Conservation (phyloP, 352 stramenopile species). For the Globisporangium nagaii region DNA sequence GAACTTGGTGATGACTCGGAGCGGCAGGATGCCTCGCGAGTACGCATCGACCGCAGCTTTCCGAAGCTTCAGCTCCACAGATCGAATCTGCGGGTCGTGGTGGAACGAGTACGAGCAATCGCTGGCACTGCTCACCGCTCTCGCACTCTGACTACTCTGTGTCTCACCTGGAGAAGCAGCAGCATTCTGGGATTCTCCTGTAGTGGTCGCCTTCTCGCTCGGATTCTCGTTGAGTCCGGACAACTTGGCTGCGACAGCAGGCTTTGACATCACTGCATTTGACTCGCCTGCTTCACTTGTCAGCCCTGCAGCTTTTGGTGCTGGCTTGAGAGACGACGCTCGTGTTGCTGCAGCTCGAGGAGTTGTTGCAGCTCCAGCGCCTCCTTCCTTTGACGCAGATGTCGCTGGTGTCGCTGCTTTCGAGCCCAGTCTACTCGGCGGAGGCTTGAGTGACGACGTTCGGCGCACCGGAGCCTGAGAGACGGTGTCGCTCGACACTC, state of each 20-base stretch:
- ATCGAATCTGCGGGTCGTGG: constrained; percentile 68
- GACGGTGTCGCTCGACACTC: not conserved
- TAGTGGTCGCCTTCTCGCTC: not conserved
- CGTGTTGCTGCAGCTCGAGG: not conserved
- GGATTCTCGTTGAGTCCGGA: not conserved
- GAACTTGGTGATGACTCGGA: constrained; percentile 65
- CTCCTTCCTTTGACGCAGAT: too few species aligned
- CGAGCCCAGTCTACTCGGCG: not conserved
- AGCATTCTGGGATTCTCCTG: not conserved
- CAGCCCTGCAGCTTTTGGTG: not conserved
- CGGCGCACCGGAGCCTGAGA: constrained; percentile 9
- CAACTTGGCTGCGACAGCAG: not conserved
- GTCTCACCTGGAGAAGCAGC: not conserved
- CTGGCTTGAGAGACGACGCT: constrained; percentile 1
- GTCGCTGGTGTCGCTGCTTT: not conserved
- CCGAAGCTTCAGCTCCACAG: constrained; percentile 84
- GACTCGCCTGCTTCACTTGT: not conserved
- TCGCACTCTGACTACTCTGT: not conserved
- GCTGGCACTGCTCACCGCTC: not conserved
- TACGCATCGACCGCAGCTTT: constrained; percentile 66
- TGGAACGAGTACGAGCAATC: constrained; percentile 84
- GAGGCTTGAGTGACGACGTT: constrained; percentile 10
- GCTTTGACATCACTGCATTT: not conserved
- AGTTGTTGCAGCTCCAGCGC: not conserved
- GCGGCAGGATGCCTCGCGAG: constrained; percentile 57